Conservation (phyloP, 1,284 basidiomycete species). For the Moniliella sp. region DNA sequence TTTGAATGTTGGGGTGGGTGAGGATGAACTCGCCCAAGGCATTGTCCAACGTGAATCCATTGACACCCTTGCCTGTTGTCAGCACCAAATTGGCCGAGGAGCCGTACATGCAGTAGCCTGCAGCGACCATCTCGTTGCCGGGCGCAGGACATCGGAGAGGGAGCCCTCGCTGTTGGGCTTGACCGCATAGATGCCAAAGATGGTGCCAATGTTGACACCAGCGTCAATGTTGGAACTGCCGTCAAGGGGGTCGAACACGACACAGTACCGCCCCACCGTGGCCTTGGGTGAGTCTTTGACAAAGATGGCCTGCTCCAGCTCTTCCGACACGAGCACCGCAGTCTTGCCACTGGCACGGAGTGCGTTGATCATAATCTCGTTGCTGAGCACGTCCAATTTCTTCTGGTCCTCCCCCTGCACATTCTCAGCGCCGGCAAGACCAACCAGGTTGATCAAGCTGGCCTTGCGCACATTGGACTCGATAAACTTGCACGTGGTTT, state of each 20-base stretch:
- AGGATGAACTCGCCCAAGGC: conserved; percentile 77
- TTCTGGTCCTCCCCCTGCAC: conserved; percentile 98
- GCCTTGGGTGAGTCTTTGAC: conserved; percentile 41
- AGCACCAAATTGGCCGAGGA: conserved; percentile 93
- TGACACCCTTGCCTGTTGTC: conserved; percentile 81
- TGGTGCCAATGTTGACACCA: conserved; percentile 98
- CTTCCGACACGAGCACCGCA: conserved; percentile 87
- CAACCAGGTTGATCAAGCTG: conserved; percentile 46
- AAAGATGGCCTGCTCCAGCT: conserved; percentile 73
- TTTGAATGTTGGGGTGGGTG: conserved; percentile 86
- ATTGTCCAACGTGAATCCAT: conserved; percentile 93
- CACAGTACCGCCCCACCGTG: conserved; percentile 45
- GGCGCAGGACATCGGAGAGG: conserved; percentile 68
- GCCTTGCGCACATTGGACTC: conserved; percentile 93
- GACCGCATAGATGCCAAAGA: conserved; percentile 89
- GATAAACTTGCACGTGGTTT: conserved; percentile 65
- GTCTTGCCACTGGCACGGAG: conserved; percentile 80
- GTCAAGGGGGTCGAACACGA: conserved; percentile 93
- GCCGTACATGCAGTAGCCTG: conserved; percentile 65
- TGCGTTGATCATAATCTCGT: conserved; percentile 94
- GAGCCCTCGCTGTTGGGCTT: conserved; percentile 52
- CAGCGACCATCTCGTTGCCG: conserved; percentile 89
- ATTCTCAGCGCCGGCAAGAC: conserved; percentile 82
- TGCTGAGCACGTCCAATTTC: conserved; percentile 88
- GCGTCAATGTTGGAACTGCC: conserved; percentile 98